These are phyloP conservation scores for Alternaria arbusti DNA, from an alignment of 2,329 filamentous ascomycete genomes.

Conservation along the genomic window DNA sequence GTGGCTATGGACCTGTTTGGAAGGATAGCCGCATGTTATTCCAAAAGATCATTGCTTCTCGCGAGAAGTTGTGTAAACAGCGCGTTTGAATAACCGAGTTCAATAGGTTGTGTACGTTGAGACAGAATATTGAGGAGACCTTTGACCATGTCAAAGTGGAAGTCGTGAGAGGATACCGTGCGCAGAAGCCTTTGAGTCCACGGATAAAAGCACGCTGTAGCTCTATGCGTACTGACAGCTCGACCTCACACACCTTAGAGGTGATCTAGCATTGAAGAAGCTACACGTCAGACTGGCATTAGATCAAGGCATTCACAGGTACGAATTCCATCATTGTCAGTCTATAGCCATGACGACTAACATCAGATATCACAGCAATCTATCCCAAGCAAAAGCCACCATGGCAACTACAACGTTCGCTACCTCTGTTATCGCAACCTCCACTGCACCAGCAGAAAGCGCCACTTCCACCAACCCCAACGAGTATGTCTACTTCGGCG, in stretches of 20 bases:
- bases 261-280: neutral
- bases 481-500: neutral
- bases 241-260: too few species aligned
- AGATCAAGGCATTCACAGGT: neutral
- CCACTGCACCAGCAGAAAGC: neutral
- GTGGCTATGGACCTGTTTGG: neutral
- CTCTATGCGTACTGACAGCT: neutral
- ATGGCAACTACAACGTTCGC: neutral
- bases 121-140: neutral
- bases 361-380: neutral
- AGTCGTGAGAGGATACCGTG: neutral
- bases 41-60: too few species aligned
- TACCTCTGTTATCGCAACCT: neutral
- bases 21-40: neutral
- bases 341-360: neutral
- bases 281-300: neutral
- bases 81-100: neutral
- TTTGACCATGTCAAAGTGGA: neutral
- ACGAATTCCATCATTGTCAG: neutral
- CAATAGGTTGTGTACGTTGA: neutral
- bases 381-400: neutral
- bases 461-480: neutral
- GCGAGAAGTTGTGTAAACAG: neutral
- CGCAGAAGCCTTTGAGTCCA: neutral
- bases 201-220: neutral